phyloP scores from a whole-genome alignment of 805 yeast genomes.

The Naumovozyma dairenensis region DNA sequence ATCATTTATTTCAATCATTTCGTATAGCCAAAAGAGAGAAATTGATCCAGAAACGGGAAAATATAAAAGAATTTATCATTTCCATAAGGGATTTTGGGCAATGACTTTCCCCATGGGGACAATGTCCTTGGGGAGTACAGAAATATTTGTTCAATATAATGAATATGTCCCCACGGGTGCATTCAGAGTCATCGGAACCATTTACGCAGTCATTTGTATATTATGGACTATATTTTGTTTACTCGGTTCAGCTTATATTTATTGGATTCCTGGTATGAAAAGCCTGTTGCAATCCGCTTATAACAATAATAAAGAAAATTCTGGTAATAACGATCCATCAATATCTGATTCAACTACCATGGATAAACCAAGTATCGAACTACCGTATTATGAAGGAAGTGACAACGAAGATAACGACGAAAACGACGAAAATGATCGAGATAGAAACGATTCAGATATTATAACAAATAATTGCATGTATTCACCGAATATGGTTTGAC shows the following conservation, averaged over 20 bases:
- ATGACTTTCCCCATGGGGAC: conserved; percentile 89
- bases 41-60: conserved; percentile 8
- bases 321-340: no score
- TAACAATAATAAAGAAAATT: no score
- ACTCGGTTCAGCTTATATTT: conserved; percentile 7
- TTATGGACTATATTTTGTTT: conserved; percentile 37
- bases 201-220: conserved; percentile 48
- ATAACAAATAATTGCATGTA: no score
- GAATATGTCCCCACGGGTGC: conserved; percentile 33
- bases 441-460: no score
- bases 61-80: conserved; percentile 27
- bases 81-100: conserved; percentile 63
- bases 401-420: no score
- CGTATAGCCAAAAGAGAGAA: conserved; percentile 14
- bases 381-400: no score
- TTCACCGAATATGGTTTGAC: no score
- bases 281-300: no score
- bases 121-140: conserved; percentile 50
- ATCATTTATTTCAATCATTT: conserved; percentile 28
- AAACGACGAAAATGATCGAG: no score
- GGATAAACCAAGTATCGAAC: no score
- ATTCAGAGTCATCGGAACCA: conserved; percentile 51
- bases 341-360: no score
- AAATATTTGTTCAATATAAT: conserved; percentile 40
- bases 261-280: no score